Evolutionary conservation across 768 basidiomycete genomes (phyloP), one percentile per base, ranked within the genome.

Genomic region (Hericium erinaceus): DNA sequence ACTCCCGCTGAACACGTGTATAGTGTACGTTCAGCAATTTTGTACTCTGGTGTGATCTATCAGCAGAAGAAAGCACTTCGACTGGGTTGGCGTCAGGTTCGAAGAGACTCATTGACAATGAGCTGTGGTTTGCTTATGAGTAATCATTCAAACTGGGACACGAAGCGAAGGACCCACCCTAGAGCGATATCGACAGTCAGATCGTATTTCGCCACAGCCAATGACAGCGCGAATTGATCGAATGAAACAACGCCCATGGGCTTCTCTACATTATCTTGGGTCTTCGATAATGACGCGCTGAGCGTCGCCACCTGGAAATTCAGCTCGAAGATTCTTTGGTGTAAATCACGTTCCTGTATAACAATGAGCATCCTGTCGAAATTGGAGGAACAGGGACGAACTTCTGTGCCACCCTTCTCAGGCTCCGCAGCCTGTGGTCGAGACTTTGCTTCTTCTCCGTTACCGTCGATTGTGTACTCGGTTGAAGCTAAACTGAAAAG

Each of bases 251-350:
- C 80, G 22, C 92, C 95, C 15, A 99, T 73, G 3, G 78, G 77
- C 48, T 77, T 83, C 63, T 99, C 97, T 6, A 72, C 66, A 13
- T 79, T 82, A 41, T 86, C 78, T 33, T 73, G 74, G 2, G 87
- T 83, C 63, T 87, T 92, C 63, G 81, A 92, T 40, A 99, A 74
- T 2, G 86, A 82, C 0, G 86, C 91, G 51, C 88, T 78, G 12
- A 99, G 76, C 52, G 81, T 80, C 54, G 92, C 89, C 39, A 98
- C 97, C 37, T 83, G 76, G 73, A 99, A 98, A 57, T 86, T 77
- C 59, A 98, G 74, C 69, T 97, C 89, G 60, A 98, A 91, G 0
- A 82, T 77, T 58, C 80, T 80, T 64, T 85, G 89, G 44, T 70
- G 76, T 38, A 79, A 59, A 51, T 75, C 75, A 22, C 73, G 75